phyloP scores from a whole-genome alignment of 2,329 filamentous ascomycete species.

The Colletotrichum abscissum region DNA sequence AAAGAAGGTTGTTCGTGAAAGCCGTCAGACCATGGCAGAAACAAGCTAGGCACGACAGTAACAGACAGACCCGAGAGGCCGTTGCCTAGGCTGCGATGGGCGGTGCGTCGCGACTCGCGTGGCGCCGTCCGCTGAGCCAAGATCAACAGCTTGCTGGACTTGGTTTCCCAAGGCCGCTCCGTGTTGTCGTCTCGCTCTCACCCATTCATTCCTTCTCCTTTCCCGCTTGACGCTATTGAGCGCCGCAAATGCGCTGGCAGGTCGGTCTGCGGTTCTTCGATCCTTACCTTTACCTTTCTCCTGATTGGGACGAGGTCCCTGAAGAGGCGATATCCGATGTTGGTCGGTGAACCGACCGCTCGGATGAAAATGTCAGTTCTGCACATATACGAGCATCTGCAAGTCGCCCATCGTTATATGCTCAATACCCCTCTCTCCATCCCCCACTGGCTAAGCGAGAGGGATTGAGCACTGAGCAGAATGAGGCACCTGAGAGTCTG shows the following conservation, averaged over 20 bases:
- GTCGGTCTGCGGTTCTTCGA: background rate
- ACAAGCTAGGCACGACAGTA: background rate
- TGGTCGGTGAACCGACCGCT: background rate
- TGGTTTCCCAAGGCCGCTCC: background rate
- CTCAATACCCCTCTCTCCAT: background rate
- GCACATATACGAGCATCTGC: slow-evolving; percentile 16
- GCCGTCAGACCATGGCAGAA: background rate
- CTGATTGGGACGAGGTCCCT: background rate
- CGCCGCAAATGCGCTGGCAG: slow-evolving; percentile 27
- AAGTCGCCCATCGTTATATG: background rate
- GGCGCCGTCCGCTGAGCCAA: background rate
- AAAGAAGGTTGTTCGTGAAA: background rate
- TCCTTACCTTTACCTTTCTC: background rate
- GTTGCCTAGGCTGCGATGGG: slow-evolving; percentile 17
- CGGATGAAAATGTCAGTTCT: slow-evolving; percentile 24
- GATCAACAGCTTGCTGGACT: background rate
- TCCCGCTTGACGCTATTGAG: slow-evolving; percentile 21
- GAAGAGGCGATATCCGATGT: slow-evolving; percentile 14
- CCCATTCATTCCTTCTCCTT: background rate
- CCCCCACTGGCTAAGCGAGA: background rate
- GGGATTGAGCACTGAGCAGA: background rate
- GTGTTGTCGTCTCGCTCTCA: slow-evolving; percentile 8
- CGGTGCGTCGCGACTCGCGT: background rate
- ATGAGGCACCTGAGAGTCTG: background rate
- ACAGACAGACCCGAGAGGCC: background rate